Percentiles rank a stretch among this genome's conserved stretches.
Conservation (phyloP, 768 basidiomycete genomes). For the Mycena floridula region DNA sequence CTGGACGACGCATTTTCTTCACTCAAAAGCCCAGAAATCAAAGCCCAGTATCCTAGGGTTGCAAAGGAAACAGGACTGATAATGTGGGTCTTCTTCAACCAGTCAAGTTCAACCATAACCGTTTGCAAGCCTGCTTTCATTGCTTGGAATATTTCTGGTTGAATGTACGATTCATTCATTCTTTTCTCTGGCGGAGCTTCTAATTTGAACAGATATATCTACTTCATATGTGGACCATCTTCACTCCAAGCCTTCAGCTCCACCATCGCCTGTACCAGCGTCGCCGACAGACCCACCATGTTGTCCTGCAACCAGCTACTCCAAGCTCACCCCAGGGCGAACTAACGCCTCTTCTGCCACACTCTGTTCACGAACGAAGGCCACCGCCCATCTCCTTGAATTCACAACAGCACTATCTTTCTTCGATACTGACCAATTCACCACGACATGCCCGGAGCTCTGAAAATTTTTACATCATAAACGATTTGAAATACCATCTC, state of each 20-base stretch:
- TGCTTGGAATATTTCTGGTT: conserved; percentile 68
- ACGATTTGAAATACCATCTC: conserved; percentile 10
- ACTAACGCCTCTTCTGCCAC: conserved; percentile 3
- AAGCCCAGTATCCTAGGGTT: conserved; percentile 37
- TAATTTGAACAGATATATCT: conserved; percentile 56
- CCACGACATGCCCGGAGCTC: conserved; percentile 10
- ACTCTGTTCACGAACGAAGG: conserved; percentile 6
- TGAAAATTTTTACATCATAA: conserved; percentile 12
- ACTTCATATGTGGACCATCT: conserved; percentile 71
- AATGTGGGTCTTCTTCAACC: conserved; percentile 42
- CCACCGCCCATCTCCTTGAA: conserved; percentile 13
- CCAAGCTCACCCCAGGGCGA: not conserved
- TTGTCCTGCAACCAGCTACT: not conserved
- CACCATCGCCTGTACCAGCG: conserved; percentile 28
- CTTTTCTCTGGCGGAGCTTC: conserved; percentile 3
- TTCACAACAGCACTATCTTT: conserved; percentile 10
- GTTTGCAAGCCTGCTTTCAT: conserved; percentile 45
- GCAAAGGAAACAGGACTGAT: conserved; percentile 63
- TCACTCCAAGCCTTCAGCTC: conserved; percentile 53
- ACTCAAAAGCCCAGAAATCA: conserved; percentile 41
- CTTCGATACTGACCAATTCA: conserved; percentile 9
- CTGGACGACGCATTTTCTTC: conserved; percentile 71
- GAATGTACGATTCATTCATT: conserved; percentile 53
- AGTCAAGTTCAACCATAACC: not conserved
- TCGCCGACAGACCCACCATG: conserved; percentile 6